Evolutionary conservation across 2,329 filamentous ascomycete species (phyloP), one percentile per base, ranked within the genome.

Genomic region (Paradendryphiella salina): DNA sequence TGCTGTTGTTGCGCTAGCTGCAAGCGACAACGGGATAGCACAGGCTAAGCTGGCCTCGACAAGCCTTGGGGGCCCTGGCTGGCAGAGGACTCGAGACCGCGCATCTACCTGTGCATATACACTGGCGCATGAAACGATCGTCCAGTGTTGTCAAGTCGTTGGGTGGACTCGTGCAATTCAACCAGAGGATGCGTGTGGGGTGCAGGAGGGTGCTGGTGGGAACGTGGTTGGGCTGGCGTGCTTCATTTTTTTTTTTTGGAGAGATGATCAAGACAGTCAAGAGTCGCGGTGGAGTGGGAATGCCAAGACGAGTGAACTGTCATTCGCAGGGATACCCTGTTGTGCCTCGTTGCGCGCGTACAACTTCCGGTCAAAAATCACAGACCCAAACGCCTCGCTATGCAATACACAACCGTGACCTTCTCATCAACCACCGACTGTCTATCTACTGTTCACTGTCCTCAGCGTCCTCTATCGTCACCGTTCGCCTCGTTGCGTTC

Each of bases 301-400:
- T 35, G 39, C 36, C 50, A 51, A 52, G 55, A 43, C 34, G 35
- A 34, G 18, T 42, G 37, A 52, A 52, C 15, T 52, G 45, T 38
- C 52, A 52, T 49, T 52, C 37, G 39, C 50, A 52, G 44, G 49
- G 44, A 41, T 42, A 35, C 38, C 44, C 49, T 48, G 49, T 37
- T 20, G 32, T 43, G 28, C 49, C 31, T 11, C 28, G 20, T 34
- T 37, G 45, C 21, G 31, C 39, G 36, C 28, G 23, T 32, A 20
- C 38, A 39, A 21, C 32, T 51, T 32, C 21, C 15, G 23, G 32
- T 20, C 37, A 28, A 38, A 37, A 37, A 52, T 23, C 38, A 37
- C 35, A 54, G 40, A 47, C 54, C 59, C 50, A 66, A 66, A 72
- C 70, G 63, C 70, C 70, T 61, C 70, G 69, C 70, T 73, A 72